These are phyloP conservation scores for Microcera coccophila DNA, from an alignment of 2,329 filamentous ascomycete species.

Conservation along the genomic window DNA sequence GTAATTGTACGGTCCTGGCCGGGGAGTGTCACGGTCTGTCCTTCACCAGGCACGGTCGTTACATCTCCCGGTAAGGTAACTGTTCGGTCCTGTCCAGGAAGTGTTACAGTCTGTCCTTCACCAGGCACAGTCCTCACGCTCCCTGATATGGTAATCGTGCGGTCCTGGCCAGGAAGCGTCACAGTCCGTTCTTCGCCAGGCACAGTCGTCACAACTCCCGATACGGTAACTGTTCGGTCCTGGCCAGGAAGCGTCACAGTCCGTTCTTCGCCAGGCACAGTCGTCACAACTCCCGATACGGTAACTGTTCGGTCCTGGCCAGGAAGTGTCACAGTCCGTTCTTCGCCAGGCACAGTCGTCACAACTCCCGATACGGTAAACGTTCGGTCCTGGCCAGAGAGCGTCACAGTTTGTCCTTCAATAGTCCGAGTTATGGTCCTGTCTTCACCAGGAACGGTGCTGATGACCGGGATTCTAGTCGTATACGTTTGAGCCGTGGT, in stretches of 20 bases:
- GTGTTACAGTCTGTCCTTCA: not conserved
- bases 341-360: slow-evolving; percentile 20
- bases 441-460: slow-evolving; percentile 11
- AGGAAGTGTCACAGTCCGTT: slow-evolving; percentile 20
- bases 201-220: slow-evolving; percentile 4
- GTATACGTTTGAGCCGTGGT: not conserved
- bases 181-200: slow-evolving; percentile 6
- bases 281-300: not conserved
- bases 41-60: not conserved
- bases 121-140: slow-evolving; percentile 19
- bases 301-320: slow-evolving; percentile 13
- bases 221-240: slow-evolving; percentile 3
- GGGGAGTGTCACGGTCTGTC: slow-evolving; percentile 1
- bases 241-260: slow-evolving; percentile 17
- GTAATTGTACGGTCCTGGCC: slow-evolving; percentile 20
- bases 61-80: slow-evolving; percentile 13
- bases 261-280: slow-evolving; percentile 4
- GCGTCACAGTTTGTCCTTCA: slow-evolving; percentile 21
- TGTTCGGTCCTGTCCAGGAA: slow-evolving; percentile 14
- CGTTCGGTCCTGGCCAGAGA: slow-evolving; percentile 13
- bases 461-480: not conserved
- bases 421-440: slow-evolving; percentile 13
- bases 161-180: slow-evolving; percentile 4
- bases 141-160: not conserved
- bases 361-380: slow-evolving; percentile 1